These are phyloP conservation scores for Ascochyta koolunga DNA, from an alignment of 2,329 filamentous ascomycete species.

Conservation along the genomic window DNA sequence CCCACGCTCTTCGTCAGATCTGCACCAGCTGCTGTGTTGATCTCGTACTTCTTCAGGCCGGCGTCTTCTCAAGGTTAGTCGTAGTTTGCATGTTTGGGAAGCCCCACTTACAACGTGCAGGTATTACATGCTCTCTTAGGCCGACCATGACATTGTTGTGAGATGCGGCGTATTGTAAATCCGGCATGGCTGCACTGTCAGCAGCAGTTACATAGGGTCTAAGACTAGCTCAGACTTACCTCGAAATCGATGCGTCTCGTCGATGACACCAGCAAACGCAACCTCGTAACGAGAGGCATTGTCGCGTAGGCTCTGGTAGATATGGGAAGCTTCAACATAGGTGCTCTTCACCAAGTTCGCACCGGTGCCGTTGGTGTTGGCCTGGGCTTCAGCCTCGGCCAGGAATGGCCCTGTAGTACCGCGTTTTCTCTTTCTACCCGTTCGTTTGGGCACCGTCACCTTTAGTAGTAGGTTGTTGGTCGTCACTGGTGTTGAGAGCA, in stretches of 20 bases:
- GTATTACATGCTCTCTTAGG: slow-evolving; percentile 73
- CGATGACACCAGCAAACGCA: slow-evolving; percentile 73
- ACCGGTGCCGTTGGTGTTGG: background rate
- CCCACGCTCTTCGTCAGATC: slow-evolving; percentile 72
- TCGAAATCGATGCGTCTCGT: slow-evolving; percentile 85
- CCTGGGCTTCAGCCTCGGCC: slow-evolving; percentile 39
- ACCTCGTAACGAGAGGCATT: slow-evolving; percentile 71
- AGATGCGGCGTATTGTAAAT: slow-evolving; percentile 81
- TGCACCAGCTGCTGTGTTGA: slow-evolving; percentile 52
- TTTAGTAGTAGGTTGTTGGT: slow-evolving; percentile 87
- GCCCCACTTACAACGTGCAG: slow-evolving; percentile 67
- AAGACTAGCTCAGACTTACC: slow-evolving; percentile 51
- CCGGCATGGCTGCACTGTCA: slow-evolving; percentile 66
- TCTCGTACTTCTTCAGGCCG: slow-evolving; percentile 67
- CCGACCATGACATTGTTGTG: slow-evolving; percentile 72
- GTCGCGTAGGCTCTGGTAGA: slow-evolving; percentile 71
- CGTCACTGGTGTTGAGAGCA: slow-evolving; percentile 75
- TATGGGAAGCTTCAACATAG: slow-evolving; percentile 40
- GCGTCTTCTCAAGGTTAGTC: slow-evolving; percentile 50
- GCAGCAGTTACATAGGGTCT: background rate
- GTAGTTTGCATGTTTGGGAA: background rate
- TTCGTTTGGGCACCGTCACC: slow-evolving; percentile 83
- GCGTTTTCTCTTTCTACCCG: slow-evolving; percentile 82
- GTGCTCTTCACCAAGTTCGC: slow-evolving; percentile 1
- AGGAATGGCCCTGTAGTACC: slow-evolving; percentile 70